Evolutionary conservation across 129 eudicot species (phyloP).

Genomic region (Chrysanthemum seticuspe): DNA sequence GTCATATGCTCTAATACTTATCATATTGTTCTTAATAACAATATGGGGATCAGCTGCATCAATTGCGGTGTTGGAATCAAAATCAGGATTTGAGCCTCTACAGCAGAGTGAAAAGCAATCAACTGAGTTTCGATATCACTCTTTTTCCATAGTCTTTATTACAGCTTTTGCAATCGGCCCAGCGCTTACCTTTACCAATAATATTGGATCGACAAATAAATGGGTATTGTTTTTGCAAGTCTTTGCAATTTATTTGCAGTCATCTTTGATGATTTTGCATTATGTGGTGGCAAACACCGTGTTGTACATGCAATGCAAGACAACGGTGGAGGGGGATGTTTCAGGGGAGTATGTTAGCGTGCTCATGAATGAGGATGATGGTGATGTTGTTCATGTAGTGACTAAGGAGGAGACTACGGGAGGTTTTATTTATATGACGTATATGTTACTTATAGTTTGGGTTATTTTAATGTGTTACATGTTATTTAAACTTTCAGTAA

Average conservation of each 20-base stretch:
- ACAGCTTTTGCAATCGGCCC: neutral
- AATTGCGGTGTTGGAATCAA: constrained; percentile 24
- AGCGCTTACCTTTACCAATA: neutral
- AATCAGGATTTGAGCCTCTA: constrained; percentile 24
- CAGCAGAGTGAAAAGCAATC: constrained; percentile 18
- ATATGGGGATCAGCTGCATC: constrained; percentile 17
- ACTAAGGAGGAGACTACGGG: constrained; percentile 12
- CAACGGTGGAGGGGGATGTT: constrained; percentile 45
- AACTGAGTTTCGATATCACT: constrained; percentile 3
- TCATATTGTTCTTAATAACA: neutral
- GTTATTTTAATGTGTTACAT: neutral
- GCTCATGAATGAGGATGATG: constrained; percentile 54
- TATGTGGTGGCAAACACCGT: constrained; percentile 53
- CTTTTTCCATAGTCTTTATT: neutral
- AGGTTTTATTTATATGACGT: neutral
- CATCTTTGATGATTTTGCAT: constrained; percentile 16
- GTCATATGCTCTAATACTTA: neutral
- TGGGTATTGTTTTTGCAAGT: constrained; percentile 20
- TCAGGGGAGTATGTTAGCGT: constrained; percentile 52
- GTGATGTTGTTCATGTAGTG: constrained; percentile 38
- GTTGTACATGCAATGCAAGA: constrained; percentile 64
- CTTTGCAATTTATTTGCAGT: constrained; percentile 30
- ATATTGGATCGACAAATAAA: neutral
- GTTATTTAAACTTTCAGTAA: neutral
- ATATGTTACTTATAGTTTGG: neutral